Evolutionary conservation across 1,284 basidiomycete species (phyloP), one percentile per base, ranked within the genome.

Genomic region (Rhodotorula sp.): DNA sequence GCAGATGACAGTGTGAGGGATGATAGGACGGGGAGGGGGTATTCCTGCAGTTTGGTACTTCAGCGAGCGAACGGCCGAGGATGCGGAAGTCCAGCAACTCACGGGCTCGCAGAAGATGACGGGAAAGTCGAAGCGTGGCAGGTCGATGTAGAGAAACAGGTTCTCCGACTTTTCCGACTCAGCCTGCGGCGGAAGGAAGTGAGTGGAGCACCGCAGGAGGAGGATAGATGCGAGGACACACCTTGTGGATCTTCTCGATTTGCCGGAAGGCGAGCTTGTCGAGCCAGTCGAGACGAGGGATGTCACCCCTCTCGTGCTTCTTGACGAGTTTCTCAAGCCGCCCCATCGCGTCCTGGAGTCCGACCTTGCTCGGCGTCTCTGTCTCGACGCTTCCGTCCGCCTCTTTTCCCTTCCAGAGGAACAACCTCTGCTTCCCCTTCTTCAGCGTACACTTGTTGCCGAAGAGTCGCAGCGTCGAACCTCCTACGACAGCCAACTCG

Each of bases 101-200:
- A 89, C 91, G 17, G 89, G 86, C 81, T 97, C 95, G 70, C 89
- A 91, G 80, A 91, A 99, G 57, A 99, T 89, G n/a, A 99, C 89
- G 0, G 96, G 95, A 78, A 97, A 94, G 79, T 98, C 95, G 78
- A 97, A 99, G n/a, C 92, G 86, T 0, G 95, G 96, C 48, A 99
- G 80, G 81, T 99, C 95, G 56, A 99, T 88, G 79, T 98, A 98
- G 8, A 99, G 84, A 78, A 92, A 97, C 32, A 96, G 82, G 76
- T 91, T 90, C 69, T 93, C 87, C 1, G 92, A 94, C 79, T 92
- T 93, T 76, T 88, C 87, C 0, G 91, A 88, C 80, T 94, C 92
- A 11, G 87, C 87, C 91, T 94, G 75, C 13, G 15, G 20, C 10
- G 9, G n/a, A 46, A 9, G 11, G 20, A 11, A n/a, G 57, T 39